Conservation (phyloP, 306 rosid species). For the Fragaria iinumae region DNA sequence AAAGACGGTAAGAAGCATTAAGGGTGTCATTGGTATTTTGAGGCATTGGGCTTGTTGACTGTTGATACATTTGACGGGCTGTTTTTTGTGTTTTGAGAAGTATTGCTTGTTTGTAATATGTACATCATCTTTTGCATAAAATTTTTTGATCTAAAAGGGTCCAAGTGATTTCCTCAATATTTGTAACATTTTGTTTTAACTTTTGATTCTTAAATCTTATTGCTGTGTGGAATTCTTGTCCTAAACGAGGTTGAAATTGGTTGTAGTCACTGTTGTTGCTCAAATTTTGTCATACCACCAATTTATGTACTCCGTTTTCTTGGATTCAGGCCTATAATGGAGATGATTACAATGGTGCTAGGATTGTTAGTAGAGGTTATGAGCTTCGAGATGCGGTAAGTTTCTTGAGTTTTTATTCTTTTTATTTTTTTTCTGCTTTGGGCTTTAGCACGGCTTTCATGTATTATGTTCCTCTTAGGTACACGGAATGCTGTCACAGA, state of each 20-base stretch:
- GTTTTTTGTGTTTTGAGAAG: neutral
- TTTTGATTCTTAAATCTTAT: neutral
- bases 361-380: conserved; percentile 91
- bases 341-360: conserved; percentile 82
- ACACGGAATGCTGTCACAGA: conserved; percentile 94
- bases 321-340: conserved; percentile 78
- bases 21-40: neutral
- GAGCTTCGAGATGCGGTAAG: conserved; percentile 93
- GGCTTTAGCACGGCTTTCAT: neutral
- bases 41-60: too few relatives aligned
- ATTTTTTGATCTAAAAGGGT: neutral
- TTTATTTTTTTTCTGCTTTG: neutral
- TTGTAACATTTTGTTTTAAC: neutral
- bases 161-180: neutral
- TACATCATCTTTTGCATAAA: neutral
- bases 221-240: neutral
- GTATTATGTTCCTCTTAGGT: conserved; percentile 43
- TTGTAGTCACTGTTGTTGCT: neutral
- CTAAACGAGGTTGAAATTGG: neutral
- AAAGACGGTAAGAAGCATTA: neutral
- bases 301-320: conserved; percentile 30
- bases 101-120: neutral
- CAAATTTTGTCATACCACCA: conserved; percentile 13
- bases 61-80: neutral
- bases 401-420: conserved; percentile 14